Percentiles rank a stretch among this genome's conserved stretches.
Evolutionary conservation across 73 alveolate genomes (phyloP).

Genomic region (Breviolum minutum): DNA sequence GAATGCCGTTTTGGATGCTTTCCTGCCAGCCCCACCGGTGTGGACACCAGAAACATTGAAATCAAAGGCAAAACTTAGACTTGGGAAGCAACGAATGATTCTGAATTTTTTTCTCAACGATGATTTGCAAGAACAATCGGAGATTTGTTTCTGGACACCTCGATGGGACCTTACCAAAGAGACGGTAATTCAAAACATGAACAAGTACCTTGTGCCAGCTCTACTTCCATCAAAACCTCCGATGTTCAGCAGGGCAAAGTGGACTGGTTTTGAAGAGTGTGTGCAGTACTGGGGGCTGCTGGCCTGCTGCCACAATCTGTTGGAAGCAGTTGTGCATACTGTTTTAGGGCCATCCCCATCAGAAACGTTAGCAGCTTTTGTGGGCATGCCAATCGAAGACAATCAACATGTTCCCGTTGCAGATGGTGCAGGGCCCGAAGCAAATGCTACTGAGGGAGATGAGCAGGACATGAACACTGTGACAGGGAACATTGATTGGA

Average conservation of each 20-base stretch:
- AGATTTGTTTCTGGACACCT: not conserved
- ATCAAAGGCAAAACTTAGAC: too few species aligned
- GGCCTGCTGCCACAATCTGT: not conserved
- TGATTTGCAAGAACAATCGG: not conserved
- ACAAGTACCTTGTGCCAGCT: not conserved
- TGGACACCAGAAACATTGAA: not conserved
- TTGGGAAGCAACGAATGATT: not conserved
- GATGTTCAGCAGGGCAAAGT: not conserved
- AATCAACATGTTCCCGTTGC: not conserved
- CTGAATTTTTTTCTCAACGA: not conserved
- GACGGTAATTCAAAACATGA: not conserved
- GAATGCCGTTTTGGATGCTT: not conserved
- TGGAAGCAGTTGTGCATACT: not conserved
- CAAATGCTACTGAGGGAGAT: not conserved
- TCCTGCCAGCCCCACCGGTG: not conserved
- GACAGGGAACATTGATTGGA: conserved; percentile 8
- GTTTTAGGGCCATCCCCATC: not conserved
- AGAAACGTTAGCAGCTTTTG: not conserved
- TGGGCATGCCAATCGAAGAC: not conserved
- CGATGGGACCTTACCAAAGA: not conserved
- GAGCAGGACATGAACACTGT: not conserved
- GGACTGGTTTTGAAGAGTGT: not conserved
- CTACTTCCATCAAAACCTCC: not conserved
- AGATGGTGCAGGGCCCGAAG: not conserved
- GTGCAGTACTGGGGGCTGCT: not conserved